Evolutionary conservation across 75 land plant species (phyloP).

Genomic region (Adiantum capillusveneris): DNA sequence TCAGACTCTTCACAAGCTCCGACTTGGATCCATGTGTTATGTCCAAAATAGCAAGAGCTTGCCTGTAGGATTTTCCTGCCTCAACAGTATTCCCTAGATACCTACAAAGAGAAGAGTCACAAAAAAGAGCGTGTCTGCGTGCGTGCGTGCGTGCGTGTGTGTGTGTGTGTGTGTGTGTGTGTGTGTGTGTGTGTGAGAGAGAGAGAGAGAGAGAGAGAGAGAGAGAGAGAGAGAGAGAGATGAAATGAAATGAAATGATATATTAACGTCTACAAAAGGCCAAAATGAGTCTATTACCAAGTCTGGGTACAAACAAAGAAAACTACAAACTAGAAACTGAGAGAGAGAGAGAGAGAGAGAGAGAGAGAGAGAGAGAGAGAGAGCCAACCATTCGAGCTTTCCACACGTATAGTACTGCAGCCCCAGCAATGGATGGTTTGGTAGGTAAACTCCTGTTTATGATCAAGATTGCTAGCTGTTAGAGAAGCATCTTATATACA

Average conservation of each 20-base stretch:
- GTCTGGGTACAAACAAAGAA: no score
- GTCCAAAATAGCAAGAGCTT: constrained; percentile 46
- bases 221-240: no score
- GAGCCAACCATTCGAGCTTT: constrained; percentile 69
- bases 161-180: no score
- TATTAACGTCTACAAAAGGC: no score
- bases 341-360: no score
- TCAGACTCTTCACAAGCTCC: constrained; percentile 47
- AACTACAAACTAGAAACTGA: no score
- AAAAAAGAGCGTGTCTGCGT: constrained; percentile 2
- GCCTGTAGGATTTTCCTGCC: constrained; percentile 45
- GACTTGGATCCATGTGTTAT: constrained; percentile 61
- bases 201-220: no score
- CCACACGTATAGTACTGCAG: constrained; percentile 74
- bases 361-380: neutral
- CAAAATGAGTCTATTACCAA: no score
- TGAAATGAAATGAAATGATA: no score
- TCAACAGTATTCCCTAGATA: constrained; percentile 40
- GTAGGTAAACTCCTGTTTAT: constrained; percentile 45
- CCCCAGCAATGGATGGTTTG: constrained; percentile 63
- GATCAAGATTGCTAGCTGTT: no score
- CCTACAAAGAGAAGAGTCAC: constrained; percentile 25
- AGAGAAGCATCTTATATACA: no score
- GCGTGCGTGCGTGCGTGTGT: neutral
- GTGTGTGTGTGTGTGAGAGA: no score